Evolutionary conservation across 305 asterid genomes (phyloP), one percentile per base, ranked within the genome.

Genomic region (Striga hermonthica): DNA sequence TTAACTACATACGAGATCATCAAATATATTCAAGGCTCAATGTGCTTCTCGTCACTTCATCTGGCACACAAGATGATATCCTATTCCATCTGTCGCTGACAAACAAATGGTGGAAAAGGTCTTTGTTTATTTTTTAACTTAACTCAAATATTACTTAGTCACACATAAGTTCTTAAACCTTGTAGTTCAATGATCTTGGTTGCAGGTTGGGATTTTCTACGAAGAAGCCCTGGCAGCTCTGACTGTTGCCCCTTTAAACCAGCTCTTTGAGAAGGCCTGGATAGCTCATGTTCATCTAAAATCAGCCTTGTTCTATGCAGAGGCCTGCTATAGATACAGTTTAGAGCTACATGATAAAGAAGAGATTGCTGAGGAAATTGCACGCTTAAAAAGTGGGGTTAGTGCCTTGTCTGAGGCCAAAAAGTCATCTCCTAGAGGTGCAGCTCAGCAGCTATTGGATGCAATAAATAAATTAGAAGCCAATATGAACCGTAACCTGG

Each of bases 301-400:
- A 79, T 88, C 99, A 48, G 91, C 95, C 75, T 81, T 94, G 68
- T 91, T 94, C 81, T 86, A 82, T 73, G 91, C 89, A 15, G 98
- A 94, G 79, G 97, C 99, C 64, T 86, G 97, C 77, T 88, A 88
- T 76, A 82, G 98, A 73, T 88, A 81, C 65, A 72, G 99, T 76
- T 72, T 94, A 76, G 99, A 94, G 74, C 86, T 94, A 48, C 99
- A 94, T 66, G 93, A 80, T 68, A 94, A 94, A 74, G 99, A 94
- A 76, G 98, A 91, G 82, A 88, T 94, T 63, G 98, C 86, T 45
- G 97, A 94, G 81, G 99, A 94, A 77, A 91, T 88, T 77, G 98
- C 98, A 34, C 89, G 99, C 72, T 72, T 94, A 76, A 91, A 85
- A 81, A 82, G 87, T 81, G 99, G 98, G 72, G 37, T 88, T 57